Conservation (phyloP, 768 basidiomycete genomes). For the Leucosporidium yakuticum region DNA sequence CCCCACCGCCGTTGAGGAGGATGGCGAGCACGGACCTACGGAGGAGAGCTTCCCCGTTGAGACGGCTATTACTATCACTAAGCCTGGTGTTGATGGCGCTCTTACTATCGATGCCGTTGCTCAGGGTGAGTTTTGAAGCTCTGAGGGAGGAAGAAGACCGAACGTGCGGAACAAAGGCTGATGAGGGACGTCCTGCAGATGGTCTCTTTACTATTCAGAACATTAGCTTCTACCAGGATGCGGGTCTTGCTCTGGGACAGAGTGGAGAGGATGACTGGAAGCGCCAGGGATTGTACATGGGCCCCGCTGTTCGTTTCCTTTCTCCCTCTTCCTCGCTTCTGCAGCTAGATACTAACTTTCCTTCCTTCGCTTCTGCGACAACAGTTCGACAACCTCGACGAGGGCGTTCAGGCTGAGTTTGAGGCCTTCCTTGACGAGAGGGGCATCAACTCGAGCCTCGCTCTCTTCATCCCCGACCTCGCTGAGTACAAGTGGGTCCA, state of each 20-base stretch:
- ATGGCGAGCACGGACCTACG: conserved; percentile 42
- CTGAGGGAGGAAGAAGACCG: conserved; percentile 38
- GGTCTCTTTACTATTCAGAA: conserved; percentile 81
- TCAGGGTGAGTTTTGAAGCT: conserved; percentile 45
- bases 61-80: conserved; percentile 73
- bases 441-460: conserved; percentile 74
- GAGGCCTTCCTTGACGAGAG: conserved; percentile 84
- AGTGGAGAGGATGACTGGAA: conserved; percentile 91
- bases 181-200: conserved; percentile 46
- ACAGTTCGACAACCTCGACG: conserved; percentile 85
- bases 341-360: not conserved
- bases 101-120: conserved; percentile 70
- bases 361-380: not conserved
- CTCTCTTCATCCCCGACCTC: conserved; percentile 77
- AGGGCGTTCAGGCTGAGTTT: conserved; percentile 80
- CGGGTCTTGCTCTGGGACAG: conserved; percentile 63
- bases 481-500: conserved; percentile 60
- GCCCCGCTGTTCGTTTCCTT: conserved; percentile 60
- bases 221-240: conserved; percentile 74
- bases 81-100: conserved; percentile 56
- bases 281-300: conserved; percentile 82
- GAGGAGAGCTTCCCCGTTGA: conserved; percentile 63
- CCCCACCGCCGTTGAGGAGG: conserved; percentile 33
- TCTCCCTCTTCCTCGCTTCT: not conserved
- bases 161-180: not conserved